Evolutionary conservation across 1,284 basidiomycete species (phyloP).

Genomic region (Cutaneotrichosporon spelunceum): DNA sequence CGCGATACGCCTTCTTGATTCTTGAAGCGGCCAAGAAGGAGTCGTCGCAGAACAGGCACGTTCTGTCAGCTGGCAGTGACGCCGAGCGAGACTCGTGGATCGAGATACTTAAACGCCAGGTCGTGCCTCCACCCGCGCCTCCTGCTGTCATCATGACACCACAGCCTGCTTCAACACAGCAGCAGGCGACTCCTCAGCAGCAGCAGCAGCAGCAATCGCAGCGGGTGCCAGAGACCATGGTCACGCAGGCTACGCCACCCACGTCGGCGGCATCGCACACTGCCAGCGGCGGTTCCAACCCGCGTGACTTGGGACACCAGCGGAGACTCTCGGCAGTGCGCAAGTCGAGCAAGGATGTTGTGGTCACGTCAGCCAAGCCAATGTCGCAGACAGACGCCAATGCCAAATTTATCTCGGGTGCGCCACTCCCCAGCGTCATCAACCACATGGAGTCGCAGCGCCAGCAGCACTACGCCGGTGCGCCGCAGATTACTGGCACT

Average conservation of each 20-base stretch:
- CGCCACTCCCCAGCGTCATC: conserved; percentile 51
- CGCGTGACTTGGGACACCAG: conserved; percentile 12
- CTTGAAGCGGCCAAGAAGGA: conserved; percentile 71
- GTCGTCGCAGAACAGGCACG: conserved; percentile 69
- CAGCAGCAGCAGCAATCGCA: conserved; percentile 59
- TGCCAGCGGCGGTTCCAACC: background rate
- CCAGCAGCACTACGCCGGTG: conserved; percentile 8
- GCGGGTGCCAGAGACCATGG: conserved; percentile 38
- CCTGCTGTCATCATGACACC: conserved; percentile 27
- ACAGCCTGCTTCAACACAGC: conserved; percentile 41
- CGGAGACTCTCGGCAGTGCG: conserved; percentile 37
- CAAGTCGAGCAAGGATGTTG: conserved; percentile 62
- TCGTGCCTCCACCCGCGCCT: conserved; percentile 49
- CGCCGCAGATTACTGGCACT: conserved; percentile 17
- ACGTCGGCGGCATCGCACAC: background rate
- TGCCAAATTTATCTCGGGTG: conserved; percentile 59
- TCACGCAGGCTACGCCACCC: conserved; percentile 5
- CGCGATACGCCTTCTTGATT: conserved; percentile 94
- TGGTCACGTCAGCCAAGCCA: conserved; percentile 59
- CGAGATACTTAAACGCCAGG: conserved; percentile 77
- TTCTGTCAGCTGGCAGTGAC: conserved; percentile 94
- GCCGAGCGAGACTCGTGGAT: conserved; percentile 91
- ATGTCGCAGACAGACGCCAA: conserved; percentile 62
- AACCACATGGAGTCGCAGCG: conserved; percentile 44
- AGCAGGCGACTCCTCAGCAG: conserved; percentile 45